Conservation (phyloP, 2,329 filamentous ascomycete species). For the Alternaria ethzedia region DNA sequence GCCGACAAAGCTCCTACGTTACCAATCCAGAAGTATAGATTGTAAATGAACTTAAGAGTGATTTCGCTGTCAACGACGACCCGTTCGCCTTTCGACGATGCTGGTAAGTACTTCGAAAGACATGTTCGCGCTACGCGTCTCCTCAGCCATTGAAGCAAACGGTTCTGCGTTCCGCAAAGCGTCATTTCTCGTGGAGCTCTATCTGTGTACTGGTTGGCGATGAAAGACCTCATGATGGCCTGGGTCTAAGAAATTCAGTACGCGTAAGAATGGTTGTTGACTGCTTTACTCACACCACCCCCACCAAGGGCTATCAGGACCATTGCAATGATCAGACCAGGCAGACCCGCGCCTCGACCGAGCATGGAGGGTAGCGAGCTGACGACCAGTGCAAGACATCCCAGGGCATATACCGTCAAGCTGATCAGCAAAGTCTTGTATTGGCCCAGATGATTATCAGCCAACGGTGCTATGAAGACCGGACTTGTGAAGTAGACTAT, state of each 20-base stretch:
- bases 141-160: neutral
- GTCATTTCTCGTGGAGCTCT: slow-evolving; percentile 25
- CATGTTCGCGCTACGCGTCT: neutral
- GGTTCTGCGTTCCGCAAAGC: neutral
- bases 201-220: slow-evolving; percentile 45
- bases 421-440: slow-evolving; percentile 46
- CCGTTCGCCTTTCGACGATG: slow-evolving; percentile 34
- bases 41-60: slow-evolving; percentile 50
- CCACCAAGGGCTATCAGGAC: slow-evolving; percentile 49
- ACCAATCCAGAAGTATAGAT: slow-evolving; percentile 49
- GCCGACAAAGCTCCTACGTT: slow-evolving; percentile 74
- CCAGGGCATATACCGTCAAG: slow-evolving; percentile 36
- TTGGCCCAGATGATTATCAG: slow-evolving; percentile 50
- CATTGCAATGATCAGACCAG: slow-evolving; percentile 38
- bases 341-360: slow-evolving; percentile 31
- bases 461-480: slow-evolving; percentile 44
- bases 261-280: neutral
- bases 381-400: slow-evolving; percentile 29
- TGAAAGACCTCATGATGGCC: slow-evolving; percentile 45
- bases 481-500: slow-evolving; percentile 56
- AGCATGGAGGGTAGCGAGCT: slow-evolving; percentile 27
- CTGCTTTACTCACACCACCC: slow-evolving; percentile 33
- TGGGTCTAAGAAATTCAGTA: slow-evolving; percentile 25
- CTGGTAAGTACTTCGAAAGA: neutral
- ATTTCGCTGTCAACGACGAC: slow-evolving; percentile 44